Percentiles rank a stretch among this genome's conserved stretches.
Evolutionary conservation across 2,329 filamentous ascomycete species (phyloP).

Genomic region (Hypomyces rosellus): DNA sequence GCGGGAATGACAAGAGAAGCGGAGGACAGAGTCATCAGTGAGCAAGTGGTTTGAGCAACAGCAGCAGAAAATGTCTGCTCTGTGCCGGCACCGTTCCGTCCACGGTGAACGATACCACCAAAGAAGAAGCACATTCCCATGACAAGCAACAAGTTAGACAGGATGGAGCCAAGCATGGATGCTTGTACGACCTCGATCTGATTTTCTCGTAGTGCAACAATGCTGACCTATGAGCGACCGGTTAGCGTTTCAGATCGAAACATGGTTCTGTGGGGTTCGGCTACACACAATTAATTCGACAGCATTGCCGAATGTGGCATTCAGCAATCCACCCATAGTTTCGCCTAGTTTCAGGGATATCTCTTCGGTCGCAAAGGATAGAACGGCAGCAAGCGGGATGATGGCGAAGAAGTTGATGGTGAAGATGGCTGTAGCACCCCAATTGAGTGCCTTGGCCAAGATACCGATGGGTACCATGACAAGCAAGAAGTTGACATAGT

Average conservation of each 20-base stretch:
- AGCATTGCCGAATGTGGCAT: slow-evolving; percentile 74
- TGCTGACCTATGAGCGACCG: slow-evolving; percentile 63
- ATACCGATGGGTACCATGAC: slow-evolving; percentile 70
- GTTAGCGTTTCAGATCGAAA: slow-evolving; percentile 2
- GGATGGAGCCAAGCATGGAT: slow-evolving; percentile 91
- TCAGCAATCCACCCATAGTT: slow-evolving; percentile 65
- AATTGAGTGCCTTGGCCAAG: slow-evolving; percentile 53
- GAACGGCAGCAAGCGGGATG: slow-evolving; percentile 65
- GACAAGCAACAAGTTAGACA: slow-evolving; percentile 88
- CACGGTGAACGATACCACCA: slow-evolving; percentile 60
- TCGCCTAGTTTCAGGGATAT: slow-evolving; percentile 66
- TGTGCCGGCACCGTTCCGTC: slow-evolving; percentile 47
- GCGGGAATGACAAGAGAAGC: slow-evolving; percentile 76
- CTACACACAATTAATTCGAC: slow-evolving; percentile 66
- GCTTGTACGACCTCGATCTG: slow-evolving; percentile 97
- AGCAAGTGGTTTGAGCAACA: slow-evolving; percentile 70
- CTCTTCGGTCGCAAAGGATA: slow-evolving; percentile 75
- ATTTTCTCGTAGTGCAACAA: slow-evolving; percentile 76
- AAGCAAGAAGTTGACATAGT: slow-evolving; percentile 63
- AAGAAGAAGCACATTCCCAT: slow-evolving; percentile 75
- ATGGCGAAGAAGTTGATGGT: slow-evolving; percentile 76
- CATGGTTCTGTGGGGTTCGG: background rate
- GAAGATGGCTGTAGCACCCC: slow-evolving; percentile 64
- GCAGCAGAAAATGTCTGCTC: slow-evolving; percentile 71
- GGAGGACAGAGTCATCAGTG: slow-evolving; percentile 68